Base-by-base conservation (phyloP, 1,284 basidiomycete species). In the Melampsora larici-populina region DNA sequence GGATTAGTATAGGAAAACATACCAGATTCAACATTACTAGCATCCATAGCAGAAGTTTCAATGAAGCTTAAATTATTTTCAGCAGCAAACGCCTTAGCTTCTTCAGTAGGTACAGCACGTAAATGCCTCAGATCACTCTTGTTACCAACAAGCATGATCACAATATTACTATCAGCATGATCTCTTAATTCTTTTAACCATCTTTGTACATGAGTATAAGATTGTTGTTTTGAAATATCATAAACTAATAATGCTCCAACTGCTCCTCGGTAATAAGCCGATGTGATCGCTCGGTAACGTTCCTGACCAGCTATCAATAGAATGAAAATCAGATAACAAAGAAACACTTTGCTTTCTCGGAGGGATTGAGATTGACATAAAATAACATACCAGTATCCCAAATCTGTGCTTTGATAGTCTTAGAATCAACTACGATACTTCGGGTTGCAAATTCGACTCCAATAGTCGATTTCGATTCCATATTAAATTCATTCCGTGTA, bases 61-160 rank as follows among this genome's bases (percentile, higher is more conserved):
- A 99, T 97, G 88, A 84, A 84, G 48, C 73, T 75, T 36, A 75
- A 48, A 31, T 68, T 75, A 33, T 75, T 75, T 55, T 75, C 64
- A 4, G 64, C 46, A 11, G 73, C 73, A 66, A 75, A 75, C n/a
- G 73, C 33, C 62, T 75, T 62, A 17, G 73, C 73, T 60, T 75
- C 73, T 33, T 98, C 96, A 55, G 95, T 98, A 36, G 95, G 92
- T 48, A 99, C 95, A 64, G 95, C 96, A 80, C 96, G 88, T 81
- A 98, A 85, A 84, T 98, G 96, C 86, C 96, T 94, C 87, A 99
- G 89, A 89, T 99, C 96, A 84, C 92, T 93, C 90, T 99, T 99
- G 85, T 87, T 87, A 67, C 86, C 86, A 46, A 87, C 86, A 60
- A 86, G 84, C 85, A 86, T 86, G 81, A 86, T 86, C 70, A 86